Percentiles rank a stretch among this genome's conserved stretches.
phyloP scores from a whole-genome alignment of 495 filamentous ascomycete species.

The Cryomyces minteri region DNA sequence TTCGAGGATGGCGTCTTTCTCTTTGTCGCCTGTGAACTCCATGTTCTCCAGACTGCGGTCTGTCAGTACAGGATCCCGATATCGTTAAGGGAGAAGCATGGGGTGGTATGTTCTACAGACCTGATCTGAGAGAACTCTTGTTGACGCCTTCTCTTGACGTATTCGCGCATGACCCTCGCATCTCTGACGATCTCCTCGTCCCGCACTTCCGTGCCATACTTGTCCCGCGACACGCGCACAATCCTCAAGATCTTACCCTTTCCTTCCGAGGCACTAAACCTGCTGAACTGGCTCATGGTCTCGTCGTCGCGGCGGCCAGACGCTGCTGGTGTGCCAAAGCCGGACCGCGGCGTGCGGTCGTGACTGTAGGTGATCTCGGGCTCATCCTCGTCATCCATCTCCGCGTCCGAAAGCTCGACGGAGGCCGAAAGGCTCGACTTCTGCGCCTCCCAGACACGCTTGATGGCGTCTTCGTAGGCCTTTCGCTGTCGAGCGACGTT shows the following conservation, averaged over 20 bases:
- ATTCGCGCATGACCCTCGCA: conserved; percentile 52
- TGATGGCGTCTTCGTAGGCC: conserved; percentile 75
- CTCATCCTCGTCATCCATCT: conserved; percentile 48
- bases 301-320: conserved; percentile 48
- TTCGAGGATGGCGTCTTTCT: conserved; percentile 43
- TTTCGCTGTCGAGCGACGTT: conserved; percentile 86
- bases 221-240: conserved; percentile 39
- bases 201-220: conserved; percentile 40
- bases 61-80: conserved; percentile 6
- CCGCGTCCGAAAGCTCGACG: conserved; percentile 39
- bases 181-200: conserved; percentile 49
- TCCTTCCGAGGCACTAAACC: conserved; percentile 49
- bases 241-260: conserved; percentile 59
- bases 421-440: conserved; percentile 53
- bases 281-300: conserved; percentile 70
- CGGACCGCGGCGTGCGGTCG: conserved; percentile 40
- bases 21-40: conserved; percentile 57
- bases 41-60: conserved; percentile 33
- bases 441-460: conserved; percentile 78
- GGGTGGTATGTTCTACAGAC: conserved; percentile 23
- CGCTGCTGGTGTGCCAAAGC: conserved; percentile 37
- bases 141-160: conserved; percentile 32
- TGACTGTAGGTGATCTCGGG: conserved; percentile 3
- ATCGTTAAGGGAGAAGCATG: too few relatives aligned
- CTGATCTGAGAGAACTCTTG: conserved; percentile 48